Percentiles rank a stretch among this genome's conserved stretches.
These are phyloP conservation scores for Lactarius akahatsu DNA, from an alignment of 768 basidiomycete genomes.

Conservation along the genomic window DNA sequence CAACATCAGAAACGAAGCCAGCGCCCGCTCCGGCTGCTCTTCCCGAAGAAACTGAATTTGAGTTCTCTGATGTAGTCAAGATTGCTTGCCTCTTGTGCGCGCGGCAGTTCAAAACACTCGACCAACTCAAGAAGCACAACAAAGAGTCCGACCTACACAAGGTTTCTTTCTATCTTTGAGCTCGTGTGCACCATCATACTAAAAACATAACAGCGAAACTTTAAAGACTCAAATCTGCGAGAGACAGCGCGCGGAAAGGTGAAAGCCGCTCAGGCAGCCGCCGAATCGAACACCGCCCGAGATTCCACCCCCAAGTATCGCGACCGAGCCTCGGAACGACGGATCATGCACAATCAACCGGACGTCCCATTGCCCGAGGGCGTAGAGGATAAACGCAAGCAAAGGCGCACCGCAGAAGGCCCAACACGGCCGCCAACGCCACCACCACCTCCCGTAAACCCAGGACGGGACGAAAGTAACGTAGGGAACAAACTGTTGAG, in stretches of 20 bases:
- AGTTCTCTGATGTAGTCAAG: slow-evolving; percentile 73
- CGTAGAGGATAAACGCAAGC: slow-evolving; percentile 43
- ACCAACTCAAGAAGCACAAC: slow-evolving; percentile 86
- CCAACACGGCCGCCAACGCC: slow-evolving; percentile 61
- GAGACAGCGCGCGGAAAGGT: slow-evolving; percentile 74
- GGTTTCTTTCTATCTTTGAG: slow-evolving; percentile 47
- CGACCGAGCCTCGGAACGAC: slow-evolving; percentile 90
- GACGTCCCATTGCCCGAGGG: slow-evolving; percentile 70
- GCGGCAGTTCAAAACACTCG: slow-evolving; percentile 86
- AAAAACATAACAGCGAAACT: slow-evolving; percentile 68
- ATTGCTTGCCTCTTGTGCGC: slow-evolving; percentile 89
- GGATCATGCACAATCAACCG: slow-evolving; percentile 89
- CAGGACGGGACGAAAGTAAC: slow-evolving; percentile 79
- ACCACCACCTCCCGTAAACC: slow-evolving; percentile 62
- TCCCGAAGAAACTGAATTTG: slow-evolving; percentile 62
- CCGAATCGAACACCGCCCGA: slow-evolving; percentile 33
- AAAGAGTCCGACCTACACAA: slow-evolving; percentile 95
- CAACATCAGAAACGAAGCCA: slow-evolving; percentile 21
- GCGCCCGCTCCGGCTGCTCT: slow-evolving; percentile 40
- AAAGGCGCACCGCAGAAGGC: slow-evolving; percentile 53
- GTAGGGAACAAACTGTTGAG: slow-evolving; percentile 90
- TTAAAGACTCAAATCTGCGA: slow-evolving; percentile 66
- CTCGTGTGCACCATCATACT: neutral
- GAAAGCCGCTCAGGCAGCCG: slow-evolving; percentile 42
- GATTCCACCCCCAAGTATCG: slow-evolving; percentile 78